Conservation (phyloP, 106 monocot genomes). For the Dendrobium catenatum region DNA sequence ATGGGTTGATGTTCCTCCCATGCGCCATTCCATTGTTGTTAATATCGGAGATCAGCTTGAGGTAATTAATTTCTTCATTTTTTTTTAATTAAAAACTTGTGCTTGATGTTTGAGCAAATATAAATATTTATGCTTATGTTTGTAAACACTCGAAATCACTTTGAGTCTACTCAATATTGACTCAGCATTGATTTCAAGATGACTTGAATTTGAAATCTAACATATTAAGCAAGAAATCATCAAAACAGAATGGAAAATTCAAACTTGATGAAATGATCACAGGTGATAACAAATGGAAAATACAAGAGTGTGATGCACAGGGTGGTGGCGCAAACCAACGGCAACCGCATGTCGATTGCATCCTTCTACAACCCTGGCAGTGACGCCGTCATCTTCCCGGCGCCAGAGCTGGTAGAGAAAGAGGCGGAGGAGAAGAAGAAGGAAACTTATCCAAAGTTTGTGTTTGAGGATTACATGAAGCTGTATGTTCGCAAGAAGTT, state of each 20-base stretch:
- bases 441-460: slow-evolving; percentile 33
- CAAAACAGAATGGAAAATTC: background rate
- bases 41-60: slow-evolving; percentile 78
- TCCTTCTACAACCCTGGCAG: slow-evolving; percentile 82
- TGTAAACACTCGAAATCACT: too few relatives aligned
- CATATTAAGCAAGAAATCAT: too few relatives aligned
- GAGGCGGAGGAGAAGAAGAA: background rate
- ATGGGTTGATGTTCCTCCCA: slow-evolving; percentile 70
- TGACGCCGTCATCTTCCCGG: slow-evolving; percentile 65
- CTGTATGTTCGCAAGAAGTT: slow-evolving; percentile 62
- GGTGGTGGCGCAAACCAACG: slow-evolving; percentile 46
- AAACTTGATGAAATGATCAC: background rate
- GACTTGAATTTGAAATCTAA: too few relatives aligned
- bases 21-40: slow-evolving; percentile 61
- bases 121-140: too few relatives aligned
- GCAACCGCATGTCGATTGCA: slow-evolving; percentile 75
- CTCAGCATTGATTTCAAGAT: too few relatives aligned
- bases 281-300: slow-evolving; percentile 74
- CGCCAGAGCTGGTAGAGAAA: slow-evolving; percentile 25
- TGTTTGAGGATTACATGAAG: slow-evolving; percentile 84
- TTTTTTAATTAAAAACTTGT: too few relatives aligned
- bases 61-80: slow-evolving; percentile 4
- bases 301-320: slow-evolving; percentile 76
- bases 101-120: too few relatives aligned
- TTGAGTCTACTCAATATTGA: too few relatives aligned